Conservation (phyloP, 2,329 filamentous ascomycete species). For the Trichoderma gracile region DNA sequence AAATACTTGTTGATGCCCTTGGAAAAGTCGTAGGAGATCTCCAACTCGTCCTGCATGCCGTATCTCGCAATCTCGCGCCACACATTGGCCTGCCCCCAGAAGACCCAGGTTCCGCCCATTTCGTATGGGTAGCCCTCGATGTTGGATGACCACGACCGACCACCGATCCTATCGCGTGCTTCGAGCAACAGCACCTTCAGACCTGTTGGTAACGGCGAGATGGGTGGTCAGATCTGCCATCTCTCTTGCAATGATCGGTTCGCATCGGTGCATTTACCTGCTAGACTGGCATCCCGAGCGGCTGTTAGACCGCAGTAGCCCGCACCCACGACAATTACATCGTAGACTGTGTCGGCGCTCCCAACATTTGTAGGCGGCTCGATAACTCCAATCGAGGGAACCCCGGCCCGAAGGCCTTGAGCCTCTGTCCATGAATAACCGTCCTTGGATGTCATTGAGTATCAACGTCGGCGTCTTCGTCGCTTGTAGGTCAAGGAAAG, state of each 20-base stretch:
- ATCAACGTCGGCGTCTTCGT: background rate
- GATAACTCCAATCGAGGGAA: slow-evolving; percentile 17
- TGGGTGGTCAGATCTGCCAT: background rate
- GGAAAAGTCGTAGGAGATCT: slow-evolving; percentile 20
- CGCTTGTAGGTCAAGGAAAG: background rate
- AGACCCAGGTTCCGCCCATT: slow-evolving; percentile 17
- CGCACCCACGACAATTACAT: slow-evolving; percentile 18
- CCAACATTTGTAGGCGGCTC: slow-evolving; percentile 15
- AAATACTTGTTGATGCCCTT: slow-evolving; percentile 18
- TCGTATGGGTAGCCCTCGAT: slow-evolving; percentile 18
- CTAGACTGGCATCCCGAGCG: slow-evolving; percentile 17
- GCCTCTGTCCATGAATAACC: slow-evolving; percentile 17
- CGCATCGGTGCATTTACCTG: background rate
- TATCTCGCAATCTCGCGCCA: slow-evolving; percentile 24
- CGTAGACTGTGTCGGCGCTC: slow-evolving; percentile 15
- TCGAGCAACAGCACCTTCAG: slow-evolving; percentile 13
- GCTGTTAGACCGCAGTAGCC: slow-evolving; percentile 21
- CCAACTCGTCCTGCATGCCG: slow-evolving; percentile 16
- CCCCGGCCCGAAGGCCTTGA: slow-evolving; percentile 11
- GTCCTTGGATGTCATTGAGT: slow-evolving; percentile 19
- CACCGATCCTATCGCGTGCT: slow-evolving; percentile 16
- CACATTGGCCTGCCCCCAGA: slow-evolving; percentile 18
- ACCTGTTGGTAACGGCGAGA: background rate
- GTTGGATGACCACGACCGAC: slow-evolving; percentile 19
- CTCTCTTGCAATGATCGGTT: background rate